Evolutionary conservation across 306 rosid species (phyloP), one percentile per base, ranked within the genome.

Genomic region (Boehmeria nivea): DNA sequence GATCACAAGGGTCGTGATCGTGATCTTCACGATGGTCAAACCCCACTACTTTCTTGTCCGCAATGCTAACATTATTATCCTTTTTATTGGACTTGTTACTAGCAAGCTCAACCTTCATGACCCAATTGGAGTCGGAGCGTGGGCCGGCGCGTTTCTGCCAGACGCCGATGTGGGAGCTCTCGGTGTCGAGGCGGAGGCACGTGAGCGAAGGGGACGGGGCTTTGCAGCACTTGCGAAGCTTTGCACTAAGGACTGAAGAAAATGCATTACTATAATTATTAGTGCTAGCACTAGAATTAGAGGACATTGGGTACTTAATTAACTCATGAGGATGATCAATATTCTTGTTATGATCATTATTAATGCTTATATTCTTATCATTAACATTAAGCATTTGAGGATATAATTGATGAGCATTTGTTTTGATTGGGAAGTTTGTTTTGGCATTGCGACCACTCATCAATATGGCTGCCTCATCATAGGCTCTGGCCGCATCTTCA

Each of bases 401-500:
- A n/a, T n/a, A n/a, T n/a, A n/a, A n/a, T n/a, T n/a, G n/a, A n/a
- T n/a, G n/a, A n/a, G n/a, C n/a, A n/a, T 58, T 57, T 12, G 65
- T 54, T 4, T 51, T 13, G 38, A 81, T 59, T 6, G 95, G 95
- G 43, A 87, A 87, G 68, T 87, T 87, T 25, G 87, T 87, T 59
- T 87, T 87, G 63, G 96, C 96, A 22, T 80, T 84, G 25, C 82
- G 74, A 8, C 96, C 96, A 50, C 81, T 82, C 85, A 88, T 82
- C 71, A 82, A 60, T 57, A 84, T 53, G 22, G 96, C 96, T 21
- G 96, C 96, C 52, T 89, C 94, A 46, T 89, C 95, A 22, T 89
- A 89, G 16, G 97, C 97, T 75, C 79, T 57, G 0, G 95, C 97
- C 23, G 97, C 97, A 36, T 81, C 88, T 65, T 86, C 97, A 1